A percentile compares a stretch with the other conserved stretches of the same genome.
Conservation (phyloP, 371 early-diverging fungal genomes). For the Mortierella sp. region DNA sequence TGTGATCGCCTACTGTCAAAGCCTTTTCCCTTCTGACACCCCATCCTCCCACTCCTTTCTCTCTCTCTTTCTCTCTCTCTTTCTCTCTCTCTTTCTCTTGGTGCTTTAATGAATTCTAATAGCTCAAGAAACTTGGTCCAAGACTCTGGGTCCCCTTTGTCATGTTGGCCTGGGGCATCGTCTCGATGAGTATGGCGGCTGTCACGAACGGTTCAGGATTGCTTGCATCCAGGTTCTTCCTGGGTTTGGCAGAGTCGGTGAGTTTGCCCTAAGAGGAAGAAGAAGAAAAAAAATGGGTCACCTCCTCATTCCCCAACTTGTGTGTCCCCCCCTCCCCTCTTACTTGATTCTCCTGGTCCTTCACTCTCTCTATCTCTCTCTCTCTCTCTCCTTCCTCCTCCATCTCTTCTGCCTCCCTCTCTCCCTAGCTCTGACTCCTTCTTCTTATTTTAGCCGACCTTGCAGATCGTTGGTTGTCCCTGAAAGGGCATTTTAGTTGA, state of each 20-base stretch:
- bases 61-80: background rate
- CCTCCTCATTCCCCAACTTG: background rate
- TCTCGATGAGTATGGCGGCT: constrained; percentile 68
- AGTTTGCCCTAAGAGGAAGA: no score
- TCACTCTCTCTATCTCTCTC: no score
- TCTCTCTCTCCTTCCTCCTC: no score
- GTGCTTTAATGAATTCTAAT: constrained; percentile 55
- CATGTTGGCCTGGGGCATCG: constrained; percentile 71
- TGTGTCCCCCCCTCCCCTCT: background rate
- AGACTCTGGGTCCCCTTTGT: constrained; percentile 66
- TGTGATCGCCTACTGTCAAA: constrained; percentile 30
- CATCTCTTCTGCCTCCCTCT: background rate
- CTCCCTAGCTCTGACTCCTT: constrained; percentile 5
- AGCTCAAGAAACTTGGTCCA: constrained; percentile 53
- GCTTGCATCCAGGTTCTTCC: constrained; percentile 67
- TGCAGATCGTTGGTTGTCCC: no score
- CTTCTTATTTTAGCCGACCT: background rate
- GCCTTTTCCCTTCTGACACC: no score
- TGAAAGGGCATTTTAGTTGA: no score
- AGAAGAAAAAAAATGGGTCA: constrained; percentile 53
- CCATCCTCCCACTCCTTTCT: no score
- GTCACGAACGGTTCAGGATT: constrained; percentile 59
- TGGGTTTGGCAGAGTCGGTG: constrained; percentile 67
- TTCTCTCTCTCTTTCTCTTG: constrained; percentile 52
- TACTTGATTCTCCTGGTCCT: background rate